Evolutionary conservation across 2,329 filamentous ascomycete genomes (phyloP), one percentile per base, ranked within the genome.

Genomic region (Leptographium wingfieldii): DNA sequence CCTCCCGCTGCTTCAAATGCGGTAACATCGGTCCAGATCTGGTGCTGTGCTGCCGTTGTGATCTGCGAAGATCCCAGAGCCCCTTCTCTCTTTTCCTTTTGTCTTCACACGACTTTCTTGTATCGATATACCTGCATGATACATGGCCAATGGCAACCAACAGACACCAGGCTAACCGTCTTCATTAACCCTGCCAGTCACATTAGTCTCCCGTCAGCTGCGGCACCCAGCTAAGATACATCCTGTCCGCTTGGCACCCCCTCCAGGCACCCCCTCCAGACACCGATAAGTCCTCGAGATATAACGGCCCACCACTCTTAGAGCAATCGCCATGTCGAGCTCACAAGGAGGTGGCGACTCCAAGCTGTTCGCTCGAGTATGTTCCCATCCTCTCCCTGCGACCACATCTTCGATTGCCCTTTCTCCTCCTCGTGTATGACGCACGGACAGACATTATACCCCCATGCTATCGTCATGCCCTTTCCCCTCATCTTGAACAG

Each of bases 351-450:
- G 89, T 77, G 91, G 94, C 76, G 94, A 97, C 84, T 95, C 94
- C 77, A 97, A 96, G 84, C 86, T 99, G 77, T 99, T 99, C 80
- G 92, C 94, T 74, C 86, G 94, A 80, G 94, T 99, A 83, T 80
- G 62, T 63, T 51, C n/a, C 29, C 27, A 27, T 16, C 22, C 22
- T 31, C 22, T 31, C 61, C 33, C 40, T 49, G 19, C 52, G 14
- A 22, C 11, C 27, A 19, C 55, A 1, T 48, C 12, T 33, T 25
- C 40, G 3, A 22, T 55, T 5, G 7, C 16, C 31, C 11, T 46
- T 29, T 38, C 35, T 51, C 49, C 38, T 40, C 14, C 16, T 12
- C 38, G 33, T 35, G 33, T 35, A 35, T 35, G 33, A 9, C 33
- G 10, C 6, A 35, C 33, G 33, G 33, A 35, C 33, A 35, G 33